Conservation (phyloP, 139 green algal genomes). For the Chlorella sp. region DNA sequence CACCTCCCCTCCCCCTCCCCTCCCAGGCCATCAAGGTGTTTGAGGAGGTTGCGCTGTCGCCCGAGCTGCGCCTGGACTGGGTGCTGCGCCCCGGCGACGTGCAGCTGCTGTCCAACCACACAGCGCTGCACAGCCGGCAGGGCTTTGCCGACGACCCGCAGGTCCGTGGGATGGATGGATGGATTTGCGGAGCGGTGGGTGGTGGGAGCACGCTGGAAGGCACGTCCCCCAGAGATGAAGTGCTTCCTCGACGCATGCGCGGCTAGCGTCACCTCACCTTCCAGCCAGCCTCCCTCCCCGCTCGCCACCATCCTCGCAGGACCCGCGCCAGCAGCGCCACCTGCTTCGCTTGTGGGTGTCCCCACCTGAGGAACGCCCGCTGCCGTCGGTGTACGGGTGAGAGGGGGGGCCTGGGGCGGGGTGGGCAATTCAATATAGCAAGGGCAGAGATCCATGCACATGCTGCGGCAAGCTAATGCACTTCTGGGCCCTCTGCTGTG, state of each 20-base stretch:
- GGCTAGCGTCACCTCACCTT: too few relatives aligned
- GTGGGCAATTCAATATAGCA: too few relatives aligned
- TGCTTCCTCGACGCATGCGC: too few relatives aligned
- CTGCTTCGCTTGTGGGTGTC: slow-evolving; percentile 72
- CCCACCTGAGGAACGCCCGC: slow-evolving; percentile 41
- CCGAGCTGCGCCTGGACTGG: slow-evolving; percentile 66
- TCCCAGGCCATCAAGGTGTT: slow-evolving; percentile 46
- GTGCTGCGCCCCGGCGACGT: slow-evolving; percentile 73
- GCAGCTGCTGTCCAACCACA: slow-evolving; percentile 78
- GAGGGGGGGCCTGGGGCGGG: too few relatives aligned
- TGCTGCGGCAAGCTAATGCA: too few relatives aligned
- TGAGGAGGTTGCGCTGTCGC: slow-evolving; percentile 46
- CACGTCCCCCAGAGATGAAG: neutral
- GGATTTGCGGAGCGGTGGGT: too few relatives aligned
- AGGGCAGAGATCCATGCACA: too few relatives aligned
- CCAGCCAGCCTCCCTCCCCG: too few relatives aligned
- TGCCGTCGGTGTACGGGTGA: slow-evolving; percentile 45
- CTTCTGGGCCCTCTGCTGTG: too few relatives aligned
- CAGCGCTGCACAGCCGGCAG: slow-evolving; percentile 58
- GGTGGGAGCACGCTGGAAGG: too few relatives aligned
- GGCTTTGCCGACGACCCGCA: slow-evolving; percentile 56
- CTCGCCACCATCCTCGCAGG: neutral
- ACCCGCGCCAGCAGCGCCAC: slow-evolving; percentile 50
- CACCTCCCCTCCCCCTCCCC: neutral
- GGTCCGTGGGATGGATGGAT: neutral